Evolutionary conservation across 495 filamentous ascomycete species (phyloP), one percentile per base, ranked within the genome.

Genomic region (Aspergillus olivimuriae): DNA sequence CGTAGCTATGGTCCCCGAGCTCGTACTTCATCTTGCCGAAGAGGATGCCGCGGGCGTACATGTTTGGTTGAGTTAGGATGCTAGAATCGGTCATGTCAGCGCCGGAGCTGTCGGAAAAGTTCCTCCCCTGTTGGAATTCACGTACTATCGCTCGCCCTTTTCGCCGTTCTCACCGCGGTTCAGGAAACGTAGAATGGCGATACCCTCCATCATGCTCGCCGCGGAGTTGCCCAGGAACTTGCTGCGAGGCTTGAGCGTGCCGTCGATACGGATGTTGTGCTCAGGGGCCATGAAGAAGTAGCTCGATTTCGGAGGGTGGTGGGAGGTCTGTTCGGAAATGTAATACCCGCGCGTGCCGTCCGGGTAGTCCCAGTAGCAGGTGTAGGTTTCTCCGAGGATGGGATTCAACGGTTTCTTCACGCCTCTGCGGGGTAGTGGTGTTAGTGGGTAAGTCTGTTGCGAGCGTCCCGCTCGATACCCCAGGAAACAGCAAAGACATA

Each of bases 21-120:
- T 99, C 92, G 65, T 97, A 99, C 64, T 95, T 96, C 92, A 99
- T 97, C 65, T 95, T 97, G 16, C 92, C 92, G 56, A 99, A 96
- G 10, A 99, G 70, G 43, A 99, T 97, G 18, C 92, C 92, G 43
- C 92, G 80, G 26, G 91, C 94, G 63, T 99, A 99, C 90, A 99
- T 99, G 63, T 99, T 99, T 5, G 92, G 92, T 58, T 99, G 92
- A 0, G 92, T 96, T 41, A 96, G 61, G 53, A 91, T 84, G 63
- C 86, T 91, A 41, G 24, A 2, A 3, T 41, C 44, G 20, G 17
- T 55, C 24, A 28, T 28, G 53, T 39, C 38, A 37, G 40, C 32
- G 16, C 21, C 18, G 1, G n/a, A 28, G 4, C 7, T n/a, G n/a
- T n/a, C 14, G 20, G 12, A 31, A 24, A 40, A n/a, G 8, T 28